Base-by-base conservation (phyloP, 306 rosid species). In the apple (Malus domestica) region DNA sequence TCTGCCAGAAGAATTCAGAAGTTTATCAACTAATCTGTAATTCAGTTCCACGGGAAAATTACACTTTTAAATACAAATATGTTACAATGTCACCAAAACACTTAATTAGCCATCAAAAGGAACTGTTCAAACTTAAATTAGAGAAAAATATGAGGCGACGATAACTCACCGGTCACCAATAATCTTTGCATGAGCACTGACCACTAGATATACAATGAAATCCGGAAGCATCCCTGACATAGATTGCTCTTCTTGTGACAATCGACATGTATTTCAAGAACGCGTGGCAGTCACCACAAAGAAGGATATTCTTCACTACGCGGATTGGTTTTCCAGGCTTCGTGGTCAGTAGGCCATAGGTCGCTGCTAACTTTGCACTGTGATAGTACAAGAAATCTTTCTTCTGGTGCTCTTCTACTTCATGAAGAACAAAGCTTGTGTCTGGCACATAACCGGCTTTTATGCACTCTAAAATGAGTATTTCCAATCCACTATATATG, bases 271-370 rank as follows among this genome's bases (percentile, higher is more conserved):
- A 85, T 80, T 94, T 92, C 61, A 94, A 76, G 80, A 94, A 94
- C 30, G 83, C 19, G 82, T 94, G 97, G 75, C 98, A 92, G 81
- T 94, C 97, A 25, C 96, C 98, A 74, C 98, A 94, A 14, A 94
- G 80, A 42, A 87, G 85, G 55, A 94, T 82, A 80, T 89, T 94
- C 86, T 94, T 91, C 79, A 88, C 95, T 6, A 91, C 68, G 72
- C 86, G 86, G 67, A 91, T 68, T n/a, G 95, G 90, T 68, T 85
- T 85, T 78, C 96, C 89, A 0, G 88, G 89, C 72, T 76, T 89
- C 62, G 80, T 80, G 87, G 46, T 89, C 72, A 94, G 85, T 70
- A 91, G 78, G 67, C 93, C 97, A 51, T 82, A 94, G 79, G 96
- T 78, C 69, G 92, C 93, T 29, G 96, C 94, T 25, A 90, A 84